Percentiles rank a stretch among this genome's conserved stretches.
phyloP scores from a whole-genome alignment of 805 yeast genomes.

The Ogataea thermomethanolica region DNA sequence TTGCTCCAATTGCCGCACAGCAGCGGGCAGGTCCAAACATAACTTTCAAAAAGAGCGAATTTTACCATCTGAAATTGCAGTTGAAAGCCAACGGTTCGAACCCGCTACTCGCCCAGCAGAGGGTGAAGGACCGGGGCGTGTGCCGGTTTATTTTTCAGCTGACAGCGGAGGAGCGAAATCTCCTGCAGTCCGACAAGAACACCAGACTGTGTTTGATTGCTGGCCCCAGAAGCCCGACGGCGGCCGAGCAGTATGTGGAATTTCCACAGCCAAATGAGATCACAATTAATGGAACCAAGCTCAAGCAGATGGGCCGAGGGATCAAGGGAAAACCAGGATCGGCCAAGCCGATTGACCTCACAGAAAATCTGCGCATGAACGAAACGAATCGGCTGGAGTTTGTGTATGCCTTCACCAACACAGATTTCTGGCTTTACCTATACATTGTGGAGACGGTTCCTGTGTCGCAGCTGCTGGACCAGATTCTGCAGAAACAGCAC shows the following conservation, averaged over 20 bases:
- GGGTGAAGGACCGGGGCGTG: slow-evolving; percentile 45
- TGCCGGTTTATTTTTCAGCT: slow-evolving; percentile 42
- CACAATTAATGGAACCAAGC: slow-evolving; percentile 47
- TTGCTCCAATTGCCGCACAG: neutral
- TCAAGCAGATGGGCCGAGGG: slow-evolving; percentile 64
- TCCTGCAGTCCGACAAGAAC: slow-evolving; percentile 31
- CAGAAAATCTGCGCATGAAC: slow-evolving; percentile 39
- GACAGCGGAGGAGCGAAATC: slow-evolving; percentile 37
- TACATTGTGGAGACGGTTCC: slow-evolving; percentile 53
- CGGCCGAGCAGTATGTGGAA: slow-evolving; percentile 37
- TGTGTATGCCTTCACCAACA: slow-evolving; percentile 55
- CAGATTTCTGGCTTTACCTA: slow-evolving; percentile 48
- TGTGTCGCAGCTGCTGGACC: slow-evolving; percentile 39
- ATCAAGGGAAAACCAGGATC: slow-evolving; percentile 75
- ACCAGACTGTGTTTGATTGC: slow-evolving; percentile 50
- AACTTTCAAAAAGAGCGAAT: slow-evolving; percentile 53
- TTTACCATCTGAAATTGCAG: slow-evolving; percentile 46
- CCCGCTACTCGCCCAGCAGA: slow-evolving; percentile 42
- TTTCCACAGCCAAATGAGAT: slow-evolving; percentile 76
- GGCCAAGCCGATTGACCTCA: slow-evolving; percentile 76
- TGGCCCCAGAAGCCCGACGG: slow-evolving; percentile 36
- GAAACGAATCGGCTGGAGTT: slow-evolving; percentile 44
- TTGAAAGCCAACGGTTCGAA: slow-evolving; percentile 37
- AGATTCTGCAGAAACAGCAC: slow-evolving; percentile 45
- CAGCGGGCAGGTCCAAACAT: slow-evolving; percentile 36